Base-by-base conservation (phyloP, 2,329 filamentous ascomycete species). In the Verticillium longisporum region DNA sequence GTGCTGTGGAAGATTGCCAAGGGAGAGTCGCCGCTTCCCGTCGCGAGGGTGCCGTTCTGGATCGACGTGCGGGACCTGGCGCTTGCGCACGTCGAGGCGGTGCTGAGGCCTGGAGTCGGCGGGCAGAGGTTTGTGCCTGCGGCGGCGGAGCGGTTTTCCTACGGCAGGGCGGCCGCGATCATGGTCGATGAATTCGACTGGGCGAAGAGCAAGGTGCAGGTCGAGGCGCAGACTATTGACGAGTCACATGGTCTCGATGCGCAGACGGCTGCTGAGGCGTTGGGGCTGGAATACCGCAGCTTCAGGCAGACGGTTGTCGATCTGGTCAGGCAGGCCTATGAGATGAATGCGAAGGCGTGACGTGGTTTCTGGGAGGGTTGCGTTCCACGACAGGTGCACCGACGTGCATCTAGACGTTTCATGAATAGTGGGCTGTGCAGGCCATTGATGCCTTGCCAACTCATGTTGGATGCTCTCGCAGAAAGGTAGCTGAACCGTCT, bases 1-100 rank as follows among this genome's bases (percentile, higher is more conserved):
- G 70, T 72, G 62, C 68, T 80, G 0, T 79, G 77, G 76, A 70
- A 68, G 26, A 70, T 79, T 9, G 74, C 74, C 1, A 69, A 61
- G 0, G 77, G 75, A 3, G 36, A n/a, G 36, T 67, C 68, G 55
- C 73, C 66, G 21, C 66, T 81, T 0, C 78, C 79, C 0, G 65
- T 70, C 2, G 70, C 74, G 1, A 66, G 73, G 1, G 75, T 79
- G 1, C 73, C 73, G 1, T 75, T 76, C 55, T 82, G 75, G 75
- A 74, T 80, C 21, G 79, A 82, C 62, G 79, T 78, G 0, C 68
- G 79, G 5, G 78, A 81, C 63, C 66, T 82, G 1, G 78, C 79
- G 0, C 62, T 67, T 13, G 78, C 76, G 0, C 80, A 81, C 64
- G 73, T 78, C 1, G 72, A 75, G 54, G 77, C 79, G 1, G 66